Conservation (phyloP, 2,329 filamentous ascomycete species). For the Scortechinia acanthostroma region DNA sequence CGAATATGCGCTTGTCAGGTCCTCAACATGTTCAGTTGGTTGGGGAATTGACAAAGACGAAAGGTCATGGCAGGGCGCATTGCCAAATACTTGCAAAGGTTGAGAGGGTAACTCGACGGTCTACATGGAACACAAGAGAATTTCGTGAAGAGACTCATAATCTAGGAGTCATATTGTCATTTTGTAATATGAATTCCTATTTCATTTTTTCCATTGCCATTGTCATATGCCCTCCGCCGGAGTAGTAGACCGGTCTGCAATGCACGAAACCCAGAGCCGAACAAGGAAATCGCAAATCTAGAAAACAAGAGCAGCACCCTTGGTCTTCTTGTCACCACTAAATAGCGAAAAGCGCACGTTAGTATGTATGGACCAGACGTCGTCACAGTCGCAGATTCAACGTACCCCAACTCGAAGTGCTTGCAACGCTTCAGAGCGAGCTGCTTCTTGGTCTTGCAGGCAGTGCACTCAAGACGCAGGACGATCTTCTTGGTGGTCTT, state of each 20-base stretch:
- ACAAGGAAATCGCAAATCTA: conserved; percentile 41
- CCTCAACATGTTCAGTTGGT: too few relatives aligned
- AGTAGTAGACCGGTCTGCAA: conserved; percentile 20
- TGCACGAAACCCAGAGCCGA: conserved; percentile 28
- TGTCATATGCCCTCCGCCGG: conserved; percentile 18
- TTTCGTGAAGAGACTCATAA: conserved; percentile 7
- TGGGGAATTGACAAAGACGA: too few relatives aligned
- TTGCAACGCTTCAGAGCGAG: conserved; percentile 99
- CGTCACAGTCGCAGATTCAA: conserved; percentile 15
- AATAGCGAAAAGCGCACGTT: conserved; percentile 24
- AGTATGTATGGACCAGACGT: too few relatives aligned
- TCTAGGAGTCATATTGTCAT: conserved; percentile 1
- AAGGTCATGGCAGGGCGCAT: too few relatives aligned
- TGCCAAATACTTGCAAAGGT: too few relatives aligned
- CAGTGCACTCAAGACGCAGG: conserved; percentile 91
- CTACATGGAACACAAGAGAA: conserved; percentile 12
- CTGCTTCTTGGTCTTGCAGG: conserved; percentile 97
- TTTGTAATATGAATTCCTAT: conserved; percentile 26
- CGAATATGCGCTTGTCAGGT: too few relatives aligned
- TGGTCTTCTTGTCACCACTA: conserved; percentile 99
- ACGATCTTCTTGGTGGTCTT: conserved; percentile 99
- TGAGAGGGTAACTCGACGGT: too few relatives aligned
- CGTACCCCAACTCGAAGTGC: conserved; percentile 99
- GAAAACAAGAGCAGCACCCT: conserved; percentile 99
- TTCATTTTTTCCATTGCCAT: conserved; percentile 27